phyloP scores from a whole-genome alignment of 192 early-diverging fungal species.

The Phycomyces nitens region DNA sequence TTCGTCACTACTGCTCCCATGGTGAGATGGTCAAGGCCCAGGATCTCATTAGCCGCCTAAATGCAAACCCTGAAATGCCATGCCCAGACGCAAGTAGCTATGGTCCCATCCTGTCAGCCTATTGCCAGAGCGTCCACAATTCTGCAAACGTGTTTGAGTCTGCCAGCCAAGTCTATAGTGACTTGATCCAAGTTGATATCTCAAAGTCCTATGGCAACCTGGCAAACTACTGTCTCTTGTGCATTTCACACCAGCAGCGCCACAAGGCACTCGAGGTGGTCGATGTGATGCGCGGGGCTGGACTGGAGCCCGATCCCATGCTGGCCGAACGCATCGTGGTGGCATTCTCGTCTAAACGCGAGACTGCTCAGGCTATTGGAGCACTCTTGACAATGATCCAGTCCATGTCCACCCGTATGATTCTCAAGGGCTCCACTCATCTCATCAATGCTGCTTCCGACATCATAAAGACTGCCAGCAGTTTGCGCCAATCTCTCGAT shows the following conservation, averaged over 20 bases:
- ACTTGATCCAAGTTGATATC: slow-evolving; percentile 28
- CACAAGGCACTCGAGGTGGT: slow-evolving; percentile 13
- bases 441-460: slow-evolving; percentile 15
- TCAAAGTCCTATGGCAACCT: slow-evolving; percentile 34
- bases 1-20: slow-evolving; percentile 29
- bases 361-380: slow-evolving; percentile 9
- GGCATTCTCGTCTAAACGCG: background rate
- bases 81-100: slow-evolving; percentile 33
- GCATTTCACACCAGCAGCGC: slow-evolving; percentile 1
- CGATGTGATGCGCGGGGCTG: slow-evolving; percentile 19
- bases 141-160: background rate
- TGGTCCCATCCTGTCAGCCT: slow-evolving; percentile 28
- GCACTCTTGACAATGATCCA: slow-evolving; percentile 12
- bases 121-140: slow-evolving; percentile 3
- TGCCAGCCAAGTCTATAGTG: slow-evolving; percentile 22
- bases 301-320: slow-evolving; percentile 28
- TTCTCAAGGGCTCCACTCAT: slow-evolving; percentile 17
- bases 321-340: slow-evolving; percentile 22
- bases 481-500: background rate
- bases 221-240: slow-evolving; percentile 30
- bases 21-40: slow-evolving; percentile 16
- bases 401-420: slow-evolving; percentile 7
- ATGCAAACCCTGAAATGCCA: slow-evolving; percentile 17
- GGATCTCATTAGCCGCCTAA: slow-evolving; percentile 16
- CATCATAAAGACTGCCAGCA: background rate